Conservation (phyloP, 2,329 filamentous ascomycete species). For the Ophiostoma pallidulum region DNA sequence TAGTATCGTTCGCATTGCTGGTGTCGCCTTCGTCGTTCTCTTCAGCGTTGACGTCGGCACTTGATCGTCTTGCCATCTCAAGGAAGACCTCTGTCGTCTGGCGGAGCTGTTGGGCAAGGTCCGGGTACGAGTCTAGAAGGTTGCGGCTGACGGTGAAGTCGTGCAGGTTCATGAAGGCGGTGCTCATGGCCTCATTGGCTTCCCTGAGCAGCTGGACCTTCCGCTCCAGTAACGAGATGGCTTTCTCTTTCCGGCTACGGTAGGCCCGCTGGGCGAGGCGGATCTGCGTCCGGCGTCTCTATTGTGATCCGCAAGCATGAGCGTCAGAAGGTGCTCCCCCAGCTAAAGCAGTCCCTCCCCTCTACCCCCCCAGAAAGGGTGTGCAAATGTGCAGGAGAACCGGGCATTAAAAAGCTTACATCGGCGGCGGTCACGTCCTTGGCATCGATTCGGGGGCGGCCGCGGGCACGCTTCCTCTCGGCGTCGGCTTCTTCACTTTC, state of each 20-base stretch:
- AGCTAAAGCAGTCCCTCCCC: too few relatives aligned
- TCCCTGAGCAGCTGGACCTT: constrained; percentile 60
- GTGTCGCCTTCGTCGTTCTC: constrained; percentile 2
- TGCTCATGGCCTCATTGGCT: constrained; percentile 65
- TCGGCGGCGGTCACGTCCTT: constrained; percentile 69
- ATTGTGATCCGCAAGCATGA: too few relatives aligned
- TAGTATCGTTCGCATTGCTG: neutral
- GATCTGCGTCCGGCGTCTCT: constrained; percentile 77
- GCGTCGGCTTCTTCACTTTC: constrained; percentile 20
- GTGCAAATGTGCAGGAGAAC: too few relatives aligned
- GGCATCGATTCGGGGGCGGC: constrained; percentile 65
- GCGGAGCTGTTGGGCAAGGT: constrained; percentile 48
- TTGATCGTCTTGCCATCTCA: constrained; percentile 39
- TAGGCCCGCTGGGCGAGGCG: constrained; percentile 79
- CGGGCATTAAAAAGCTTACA: too few relatives aligned
- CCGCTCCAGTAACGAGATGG: constrained; percentile 63
- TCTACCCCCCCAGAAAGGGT: too few relatives aligned
- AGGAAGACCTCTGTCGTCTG: constrained; percentile 50
- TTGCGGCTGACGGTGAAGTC: constrained; percentile 50
- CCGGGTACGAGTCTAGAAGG: constrained; percentile 46
- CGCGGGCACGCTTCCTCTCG: constrained; percentile 53
- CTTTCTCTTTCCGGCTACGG: constrained; percentile 72
- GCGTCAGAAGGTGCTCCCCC: constrained; percentile 2
- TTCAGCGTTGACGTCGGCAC: constrained; percentile 28
- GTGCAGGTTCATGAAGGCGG: constrained; percentile 57